Percentiles rank a stretch among this genome's conserved stretches.
These are phyloP conservation scores for Lachnellula hyalina DNA, from an alignment of 2,329 filamentous ascomycete genomes.

Conservation along the genomic window DNA sequence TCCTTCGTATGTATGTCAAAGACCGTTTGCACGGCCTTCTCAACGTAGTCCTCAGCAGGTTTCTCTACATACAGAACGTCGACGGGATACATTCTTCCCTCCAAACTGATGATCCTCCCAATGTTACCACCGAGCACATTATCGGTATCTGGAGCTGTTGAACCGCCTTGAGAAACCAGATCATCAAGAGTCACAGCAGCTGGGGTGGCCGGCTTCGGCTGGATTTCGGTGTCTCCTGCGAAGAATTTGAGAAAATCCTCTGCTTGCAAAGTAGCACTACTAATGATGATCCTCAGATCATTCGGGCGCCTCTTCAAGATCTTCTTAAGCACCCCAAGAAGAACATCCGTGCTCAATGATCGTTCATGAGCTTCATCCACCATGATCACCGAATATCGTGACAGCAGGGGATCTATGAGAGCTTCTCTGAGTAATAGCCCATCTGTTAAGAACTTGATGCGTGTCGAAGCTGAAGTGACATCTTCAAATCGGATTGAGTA, in stretches of 20 bases:
- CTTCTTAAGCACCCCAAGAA: conserved; percentile 87
- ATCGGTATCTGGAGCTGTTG: conserved; percentile 21
- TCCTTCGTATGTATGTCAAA: conserved; percentile 84
- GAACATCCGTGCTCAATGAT: conserved; percentile 84
- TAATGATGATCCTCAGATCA: conserved; percentile 83
- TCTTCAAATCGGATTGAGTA: conserved; percentile 94
- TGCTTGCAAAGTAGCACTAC: conserved; percentile 88
- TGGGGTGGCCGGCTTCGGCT: conserved; percentile 27
- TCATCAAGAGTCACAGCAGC: conserved; percentile 35
- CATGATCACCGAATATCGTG: conserved; percentile 93
- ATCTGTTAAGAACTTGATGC: conserved; percentile 94
- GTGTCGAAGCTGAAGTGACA: conserved; percentile 76
- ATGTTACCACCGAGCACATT: conserved; percentile 33
- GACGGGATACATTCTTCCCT: conserved; percentile 84
- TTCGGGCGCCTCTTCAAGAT: conserved; percentile 67
- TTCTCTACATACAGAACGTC: conserved; percentile 76
- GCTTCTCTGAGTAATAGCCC: conserved; percentile 87
- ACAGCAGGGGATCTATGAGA: conserved; percentile 84
- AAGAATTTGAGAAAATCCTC: conserved; percentile 84
- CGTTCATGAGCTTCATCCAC: conserved; percentile 96
- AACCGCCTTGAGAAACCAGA: conserved; percentile 24
- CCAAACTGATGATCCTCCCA: conserved; percentile 72
- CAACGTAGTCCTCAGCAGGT: conserved; percentile 80
- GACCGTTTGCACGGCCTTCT: conserved; percentile 74
- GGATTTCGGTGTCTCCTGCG: conserved; percentile 32